Conservation (phyloP, 306 rosid genomes). For the Carpinus fangiana region DNA sequence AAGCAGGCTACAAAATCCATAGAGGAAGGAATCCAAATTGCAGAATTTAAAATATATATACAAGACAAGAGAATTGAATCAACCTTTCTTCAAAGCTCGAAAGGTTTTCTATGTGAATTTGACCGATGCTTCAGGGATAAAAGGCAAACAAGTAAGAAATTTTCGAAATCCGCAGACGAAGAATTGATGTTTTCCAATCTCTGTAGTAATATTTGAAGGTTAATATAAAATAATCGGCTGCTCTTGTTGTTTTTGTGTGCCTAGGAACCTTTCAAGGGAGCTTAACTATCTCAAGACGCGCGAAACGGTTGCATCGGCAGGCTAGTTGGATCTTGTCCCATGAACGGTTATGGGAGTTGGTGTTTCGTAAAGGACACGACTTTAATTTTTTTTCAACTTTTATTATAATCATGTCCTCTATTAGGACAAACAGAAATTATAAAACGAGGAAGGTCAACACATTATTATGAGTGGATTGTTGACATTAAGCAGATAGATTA, state of each 20-base stretch:
- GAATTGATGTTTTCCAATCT: neutral
- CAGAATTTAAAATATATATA: neutral
- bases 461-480: too few species aligned
- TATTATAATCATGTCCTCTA: neutral
- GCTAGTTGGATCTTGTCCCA: conserved; percentile 37
- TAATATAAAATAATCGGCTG: neutral
- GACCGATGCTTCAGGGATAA: neutral
- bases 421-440: neutral
- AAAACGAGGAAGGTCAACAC: too few species aligned
- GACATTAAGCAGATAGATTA: too few species aligned
- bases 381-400: neutral
- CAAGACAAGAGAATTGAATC: neutral
- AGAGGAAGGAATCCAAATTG: neutral
- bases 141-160: neutral
- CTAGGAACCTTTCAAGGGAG: conserved; percentile 4
- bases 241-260: neutral
- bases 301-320: conserved; percentile 28
- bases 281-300: conserved; percentile 23
- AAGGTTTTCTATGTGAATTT: neutral
- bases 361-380: neutral
- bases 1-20: neutral
- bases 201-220: neutral
- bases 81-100: neutral
- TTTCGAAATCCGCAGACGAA: neutral
- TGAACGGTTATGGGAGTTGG: conserved; percentile 31